Conservation (phyloP, 306 rosid species). For the Ziziphus jujuba region DNA sequence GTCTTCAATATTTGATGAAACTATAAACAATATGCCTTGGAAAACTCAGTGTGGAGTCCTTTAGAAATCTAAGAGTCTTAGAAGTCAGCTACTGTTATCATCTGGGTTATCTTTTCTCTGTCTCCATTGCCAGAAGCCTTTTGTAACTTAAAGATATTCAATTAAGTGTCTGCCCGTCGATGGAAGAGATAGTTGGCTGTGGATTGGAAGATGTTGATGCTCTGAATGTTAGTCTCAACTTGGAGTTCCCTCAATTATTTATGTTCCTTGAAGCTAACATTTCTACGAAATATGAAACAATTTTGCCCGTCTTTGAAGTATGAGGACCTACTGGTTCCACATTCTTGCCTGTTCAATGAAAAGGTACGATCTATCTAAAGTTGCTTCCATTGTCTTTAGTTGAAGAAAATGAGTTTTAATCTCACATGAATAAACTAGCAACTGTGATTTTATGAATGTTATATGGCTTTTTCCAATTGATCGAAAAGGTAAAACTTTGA, state of each 20-base stretch:
- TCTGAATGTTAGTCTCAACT: neutral
- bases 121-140: constrained; percentile 1
- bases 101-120: constrained; percentile 3
- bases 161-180: neutral
- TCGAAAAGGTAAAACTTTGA: too few species aligned
- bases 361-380: neutral
- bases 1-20: neutral
- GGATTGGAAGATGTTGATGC: neutral
- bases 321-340: too few species aligned
- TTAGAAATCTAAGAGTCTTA: neutral
- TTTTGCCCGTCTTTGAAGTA: too few species aligned
- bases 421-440: neutral
- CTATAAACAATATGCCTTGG: constrained; percentile 7
- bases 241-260: neutral
- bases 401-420: neutral
- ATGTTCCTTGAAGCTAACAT: neutral
- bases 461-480: too few species aligned
- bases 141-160: neutral
- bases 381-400: neutral
- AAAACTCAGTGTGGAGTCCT: neutral
- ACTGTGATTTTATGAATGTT: too few species aligned
- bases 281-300: neutral
- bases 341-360: neutral
- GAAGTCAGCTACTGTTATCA: neutral
- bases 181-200: neutral